Evolutionary conservation across 2,329 filamentous ascomycete species (phyloP), one percentile per base, ranked within the genome.

Genomic region (Exophiala oligosperma): DNA sequence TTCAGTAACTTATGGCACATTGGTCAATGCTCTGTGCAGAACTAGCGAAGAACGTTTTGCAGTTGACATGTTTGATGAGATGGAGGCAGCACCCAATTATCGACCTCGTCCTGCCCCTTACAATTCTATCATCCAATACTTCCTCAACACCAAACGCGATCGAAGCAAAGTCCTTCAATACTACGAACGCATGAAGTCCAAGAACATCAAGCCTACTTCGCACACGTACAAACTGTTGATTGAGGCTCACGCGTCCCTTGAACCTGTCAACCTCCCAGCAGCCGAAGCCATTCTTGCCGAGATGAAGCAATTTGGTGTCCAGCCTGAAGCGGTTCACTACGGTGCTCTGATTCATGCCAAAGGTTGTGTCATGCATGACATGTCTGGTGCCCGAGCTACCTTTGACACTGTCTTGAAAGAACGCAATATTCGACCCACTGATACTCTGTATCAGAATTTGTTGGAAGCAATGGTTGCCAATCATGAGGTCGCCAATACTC

Each of bases 41-140:
- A 94, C 97, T 56, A 96, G 92, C 66, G 94, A 99, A 68, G 93
- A 97, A 78, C 95, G 93, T 71, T 96, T 97, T 72, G 94, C 94
- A 28, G 94, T 97, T 71, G 92, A 97, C 75, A 85, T 97, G 68
- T 99, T 99, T 71, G 92, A 97, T 71, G 94, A 99, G 79, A 99
- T 99, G 94, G 94, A 99, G 79, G 86, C 88, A 48, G 96, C 96
- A 88, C 89, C 92, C 57, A 99, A 99, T 79, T 99, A 99, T 84
- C 97, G 97, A 81, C 91, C 94, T 41, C 89, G 94, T 8, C 92
- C 94, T 26, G 94, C 94, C 24, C 94, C 94, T 0, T 99, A 99
- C 82, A 97, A 99, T 81, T 96, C 91, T 76, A 90, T 99, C 87
- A 99, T 99, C 86, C 94, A 99, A 73, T 97, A 96, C 79, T 99